Percentiles rank a stretch among this genome's conserved stretches.
phyloP scores from a whole-genome alignment of 1,284 basidiomycete genomes.

The Ustilago shanxiensis region DNA sequence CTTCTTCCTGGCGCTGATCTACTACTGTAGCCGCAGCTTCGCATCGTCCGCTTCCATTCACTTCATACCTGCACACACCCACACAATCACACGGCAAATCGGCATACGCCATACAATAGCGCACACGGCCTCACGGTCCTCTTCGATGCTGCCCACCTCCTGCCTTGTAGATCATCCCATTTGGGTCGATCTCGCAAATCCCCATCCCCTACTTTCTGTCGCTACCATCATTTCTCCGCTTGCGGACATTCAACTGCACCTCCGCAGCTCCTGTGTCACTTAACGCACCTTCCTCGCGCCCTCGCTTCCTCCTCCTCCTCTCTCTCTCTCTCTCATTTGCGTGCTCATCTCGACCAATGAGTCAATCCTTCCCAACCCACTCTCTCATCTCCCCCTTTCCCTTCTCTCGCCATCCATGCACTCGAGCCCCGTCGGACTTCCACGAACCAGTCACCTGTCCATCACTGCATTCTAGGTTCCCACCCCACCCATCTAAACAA shows the following conservation, averaged over 20 bases:
- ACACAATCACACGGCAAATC: too few relatives aligned
- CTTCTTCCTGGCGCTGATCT: conserved; percentile 13
- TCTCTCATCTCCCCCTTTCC: background rate
- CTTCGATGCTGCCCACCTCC: background rate
- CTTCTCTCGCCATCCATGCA: background rate
- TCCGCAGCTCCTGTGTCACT: conserved; percentile 6
- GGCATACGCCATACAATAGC: too few relatives aligned
- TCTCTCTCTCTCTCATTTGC: conserved; percentile 4
- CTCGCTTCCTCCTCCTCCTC: conserved; percentile 4
- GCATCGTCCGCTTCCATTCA: background rate
- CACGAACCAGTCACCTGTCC: conserved; percentile 8
- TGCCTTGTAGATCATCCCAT: background rate
- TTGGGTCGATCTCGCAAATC: too few relatives aligned
- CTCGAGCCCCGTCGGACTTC: conserved; percentile 4
- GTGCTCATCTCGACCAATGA: background rate
- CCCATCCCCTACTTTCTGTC: background rate
- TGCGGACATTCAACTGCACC: conserved; percentile 15
- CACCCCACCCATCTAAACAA: too few relatives aligned
- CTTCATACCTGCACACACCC: too few relatives aligned
- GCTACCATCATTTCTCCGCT: conserved; percentile 10
- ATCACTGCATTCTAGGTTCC: background rate
- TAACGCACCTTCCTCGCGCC: conserved; percentile 4
- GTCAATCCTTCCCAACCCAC: background rate
- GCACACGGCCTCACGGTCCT: background rate
- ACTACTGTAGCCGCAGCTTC: background rate